phyloP scores from a whole-genome alignment of 441 rosid genomes.

The Corymbia citriodora region DNA sequence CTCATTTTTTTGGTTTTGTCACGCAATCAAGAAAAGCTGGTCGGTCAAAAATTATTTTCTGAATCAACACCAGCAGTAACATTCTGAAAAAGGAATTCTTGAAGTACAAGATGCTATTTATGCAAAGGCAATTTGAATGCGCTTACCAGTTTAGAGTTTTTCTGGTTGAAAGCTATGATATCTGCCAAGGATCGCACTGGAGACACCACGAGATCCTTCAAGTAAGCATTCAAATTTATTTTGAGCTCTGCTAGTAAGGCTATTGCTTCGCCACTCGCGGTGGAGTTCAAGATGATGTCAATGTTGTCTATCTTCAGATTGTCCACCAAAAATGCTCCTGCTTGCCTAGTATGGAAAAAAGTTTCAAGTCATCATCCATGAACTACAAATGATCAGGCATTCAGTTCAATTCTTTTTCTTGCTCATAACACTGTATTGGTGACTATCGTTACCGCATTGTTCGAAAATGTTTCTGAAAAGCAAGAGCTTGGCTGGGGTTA shows the following conservation, averaged over 20 bases:
- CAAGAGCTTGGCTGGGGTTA: neutral
- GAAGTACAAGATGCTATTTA: neutral
- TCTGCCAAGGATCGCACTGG: constrained; percentile 63
- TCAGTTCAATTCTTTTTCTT: neutral
- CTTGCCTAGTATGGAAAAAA: constrained; percentile 14
- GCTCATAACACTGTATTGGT: neutral
- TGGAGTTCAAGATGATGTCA: constrained; percentile 1
- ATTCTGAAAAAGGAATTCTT: neutral
- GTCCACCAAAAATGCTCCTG: constrained; percentile 48
- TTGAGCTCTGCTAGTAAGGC: constrained; percentile 62
- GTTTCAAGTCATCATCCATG: neutral
- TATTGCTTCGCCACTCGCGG: constrained; percentile 31
- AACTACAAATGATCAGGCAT: neutral
- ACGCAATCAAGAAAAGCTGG: neutral
- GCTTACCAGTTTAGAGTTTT: constrained; percentile 38
- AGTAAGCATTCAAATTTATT: constrained; percentile 40
- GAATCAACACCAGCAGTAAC: neutral
- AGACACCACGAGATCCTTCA: constrained; percentile 37
- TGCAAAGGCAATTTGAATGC: neutral
- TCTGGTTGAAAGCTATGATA: constrained; percentile 51
- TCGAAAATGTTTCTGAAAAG: constrained; percentile 30
- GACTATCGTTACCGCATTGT: constrained; percentile 32
- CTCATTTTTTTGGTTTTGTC: neutral
- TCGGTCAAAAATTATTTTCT: neutral
- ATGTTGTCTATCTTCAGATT: constrained; percentile 35